phyloP scores from a whole-genome alignment of 495 filamentous ascomycete genomes.

The Penicillium flavigenum region DNA sequence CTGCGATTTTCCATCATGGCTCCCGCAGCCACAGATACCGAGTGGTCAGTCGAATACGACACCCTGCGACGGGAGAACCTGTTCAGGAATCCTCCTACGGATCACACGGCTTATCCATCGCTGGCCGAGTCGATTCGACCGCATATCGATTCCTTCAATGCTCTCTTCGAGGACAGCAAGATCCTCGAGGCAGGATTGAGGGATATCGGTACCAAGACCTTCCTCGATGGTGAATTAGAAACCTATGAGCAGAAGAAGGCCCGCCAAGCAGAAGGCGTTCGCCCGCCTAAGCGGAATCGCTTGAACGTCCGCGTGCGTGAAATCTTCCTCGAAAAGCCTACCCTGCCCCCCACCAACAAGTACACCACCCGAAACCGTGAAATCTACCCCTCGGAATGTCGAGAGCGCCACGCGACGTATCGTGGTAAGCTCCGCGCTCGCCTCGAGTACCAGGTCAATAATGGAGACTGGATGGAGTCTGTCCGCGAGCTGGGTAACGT shows the following conservation, averaged over 20 bases:
- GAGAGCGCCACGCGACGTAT: slow-evolving; percentile 91
- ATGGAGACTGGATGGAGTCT: slow-evolving; percentile 75
- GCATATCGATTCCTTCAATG: slow-evolving; percentile 95
- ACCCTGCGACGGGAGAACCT: slow-evolving; percentile 78
- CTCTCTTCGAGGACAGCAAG: slow-evolving; percentile 69
- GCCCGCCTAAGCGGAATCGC: slow-evolving; percentile 61
- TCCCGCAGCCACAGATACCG: slow-evolving; percentile 59
- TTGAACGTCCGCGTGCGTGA: slow-evolving; percentile 72
- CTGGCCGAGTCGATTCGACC: slow-evolving; percentile 79
- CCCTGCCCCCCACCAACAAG: slow-evolving; percentile 76
- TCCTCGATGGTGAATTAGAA: slow-evolving; percentile 71
- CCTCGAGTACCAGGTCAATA: slow-evolving; percentile 80
- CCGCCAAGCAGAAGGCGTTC: slow-evolving; percentile 44
- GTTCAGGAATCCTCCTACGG: slow-evolving; percentile 82
- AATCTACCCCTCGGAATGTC: slow-evolving; percentile 88
- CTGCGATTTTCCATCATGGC: slow-evolving; percentile 39
- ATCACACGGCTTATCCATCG: slow-evolving; percentile 83
- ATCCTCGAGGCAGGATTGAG: slow-evolving; percentile 73
- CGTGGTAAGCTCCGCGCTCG: slow-evolving; percentile 78
- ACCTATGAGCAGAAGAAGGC: slow-evolving; percentile 41
- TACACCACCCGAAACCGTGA: slow-evolving; percentile 71
- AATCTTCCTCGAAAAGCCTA: slow-evolving; percentile 73
- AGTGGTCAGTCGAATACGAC: slow-evolving; percentile 82
- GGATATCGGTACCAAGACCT: slow-evolving; percentile 87
- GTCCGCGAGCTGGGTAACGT: slow-evolving; percentile 82